Percentiles rank a stretch among this genome's conserved stretches.
These are phyloP conservation scores for Bacidia rubella DNA, from an alignment of 495 filamentous ascomycete genomes.

Conservation along the genomic window DNA sequence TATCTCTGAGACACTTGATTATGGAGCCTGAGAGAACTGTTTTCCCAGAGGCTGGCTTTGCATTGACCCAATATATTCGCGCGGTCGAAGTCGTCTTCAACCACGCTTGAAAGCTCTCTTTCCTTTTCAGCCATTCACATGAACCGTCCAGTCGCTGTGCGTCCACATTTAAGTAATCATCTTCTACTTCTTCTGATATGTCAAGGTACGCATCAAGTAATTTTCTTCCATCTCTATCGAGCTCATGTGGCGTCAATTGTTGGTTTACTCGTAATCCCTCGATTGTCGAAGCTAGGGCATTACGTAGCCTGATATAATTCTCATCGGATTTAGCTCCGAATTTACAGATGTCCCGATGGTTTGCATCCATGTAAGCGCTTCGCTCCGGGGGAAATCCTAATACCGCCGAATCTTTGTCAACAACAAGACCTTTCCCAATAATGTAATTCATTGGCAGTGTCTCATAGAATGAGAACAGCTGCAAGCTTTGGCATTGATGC, in stretches of 20 bases:
- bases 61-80: conserved; percentile 24
- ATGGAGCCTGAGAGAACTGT: conserved; percentile 21
- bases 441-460: conserved; percentile 1
- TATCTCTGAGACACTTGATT: conserved; percentile 15
- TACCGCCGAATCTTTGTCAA: conserved; percentile 31
- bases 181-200: conserved; percentile 20
- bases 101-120: conserved; percentile 20
- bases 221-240: neutral
- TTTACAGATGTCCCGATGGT: conserved; percentile 37
- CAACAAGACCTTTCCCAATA: conserved; percentile 15
- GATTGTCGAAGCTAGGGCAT: conserved; percentile 16
- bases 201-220: conserved; percentile 14
- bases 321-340: conserved; percentile 26
- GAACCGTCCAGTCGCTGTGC: conserved; percentile 23
- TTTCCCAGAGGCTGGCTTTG: conserved; percentile 24
- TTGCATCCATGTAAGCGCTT: conserved; percentile 25
- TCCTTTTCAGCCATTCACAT: conserved; percentile 22
- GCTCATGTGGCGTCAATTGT: neutral
- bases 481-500: conserved; percentile 13
- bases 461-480: conserved; percentile 18
- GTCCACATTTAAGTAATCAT: conserved; percentile 24
- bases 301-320: conserved; percentile 28
- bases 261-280: conserved; percentile 1
- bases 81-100: conserved; percentile 11
- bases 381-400: conserved; percentile 30